Percentiles rank a stretch among this genome's conserved stretches.
Evolutionary conservation across 257 asterid species (phyloP).

Genomic region (Scutellaria barbata): DNA sequence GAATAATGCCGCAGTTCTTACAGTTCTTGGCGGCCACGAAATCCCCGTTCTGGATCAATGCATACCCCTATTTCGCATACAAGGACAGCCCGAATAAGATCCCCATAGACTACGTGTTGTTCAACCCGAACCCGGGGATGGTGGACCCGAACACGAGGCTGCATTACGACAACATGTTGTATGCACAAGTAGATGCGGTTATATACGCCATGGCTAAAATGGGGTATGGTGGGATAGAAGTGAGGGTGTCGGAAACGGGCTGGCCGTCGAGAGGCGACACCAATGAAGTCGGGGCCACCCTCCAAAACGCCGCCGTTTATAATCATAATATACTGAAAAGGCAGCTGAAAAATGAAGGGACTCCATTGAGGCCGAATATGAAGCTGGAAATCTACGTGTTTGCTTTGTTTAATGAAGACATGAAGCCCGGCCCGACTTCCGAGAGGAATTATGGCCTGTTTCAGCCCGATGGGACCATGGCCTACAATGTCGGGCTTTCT

Average conservation of each 20-base stretch:
- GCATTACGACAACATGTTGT: slow-evolving; percentile 85
- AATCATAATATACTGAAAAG: slow-evolving; percentile 65
- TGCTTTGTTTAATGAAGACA: slow-evolving; percentile 84
- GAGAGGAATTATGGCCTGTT: slow-evolving; percentile 87
- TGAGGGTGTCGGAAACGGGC: slow-evolving; percentile 81
- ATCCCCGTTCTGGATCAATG: slow-evolving; percentile 88
- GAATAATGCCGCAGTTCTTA: slow-evolving; percentile 63
- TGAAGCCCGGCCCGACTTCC: slow-evolving; percentile 90
- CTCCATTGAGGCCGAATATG: slow-evolving; percentile 70
- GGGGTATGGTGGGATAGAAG: slow-evolving; percentile 69
- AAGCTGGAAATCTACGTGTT: slow-evolving; percentile 73
- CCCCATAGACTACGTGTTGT: slow-evolving; percentile 66
- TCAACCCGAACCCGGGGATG: slow-evolving; percentile 72
- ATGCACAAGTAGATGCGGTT: slow-evolving; percentile 87
- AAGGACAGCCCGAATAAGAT: slow-evolving; percentile 64
- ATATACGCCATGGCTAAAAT: slow-evolving; percentile 61
- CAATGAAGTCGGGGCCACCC: slow-evolving; percentile 65
- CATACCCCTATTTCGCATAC: slow-evolving; percentile 91
- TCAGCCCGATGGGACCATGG: slow-evolving; percentile 83
- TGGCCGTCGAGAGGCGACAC: slow-evolving; percentile 87
- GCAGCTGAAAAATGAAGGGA: slow-evolving; percentile 65
- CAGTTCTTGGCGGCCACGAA: slow-evolving; percentile 62
- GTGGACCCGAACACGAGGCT: slow-evolving; percentile 62
- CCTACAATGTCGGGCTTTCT: slow-evolving; percentile 65
- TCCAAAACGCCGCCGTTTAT: slow-evolving; percentile 66